Evolutionary conservation across 176 grass and related monocot species (phyloP), one percentile per base, ranked within the genome.

Genomic region (Carex kokanica): DNA sequence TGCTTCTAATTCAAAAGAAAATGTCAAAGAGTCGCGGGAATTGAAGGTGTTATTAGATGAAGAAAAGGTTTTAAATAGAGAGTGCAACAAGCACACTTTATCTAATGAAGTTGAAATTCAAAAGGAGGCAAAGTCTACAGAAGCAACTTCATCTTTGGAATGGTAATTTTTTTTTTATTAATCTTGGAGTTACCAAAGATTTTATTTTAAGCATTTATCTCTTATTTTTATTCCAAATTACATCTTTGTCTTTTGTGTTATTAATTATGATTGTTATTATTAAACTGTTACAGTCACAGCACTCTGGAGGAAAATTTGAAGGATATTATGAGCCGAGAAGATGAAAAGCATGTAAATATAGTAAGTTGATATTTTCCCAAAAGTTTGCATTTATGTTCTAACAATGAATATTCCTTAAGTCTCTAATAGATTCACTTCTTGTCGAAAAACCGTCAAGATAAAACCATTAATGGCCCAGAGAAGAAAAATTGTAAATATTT

Each of bases 281-380:
- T 61, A 5, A 75, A 75, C 20, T 9, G 18, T 78, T 52, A 64
- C 75, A 59, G 83, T 81, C 79, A 85, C 80, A 80, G 1, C 68
- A 23, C 80, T 83, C 36, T 38, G 38, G 82, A 89, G 54, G 83
- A 86, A 83, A 85, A 67, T 59, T 36, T 75, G 45, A 91, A 90
- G 81, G 72, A 23, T 88, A 78, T 60, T 51, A 4, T 74, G 32
- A 53, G 68, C 21, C 85, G 69, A 71, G 84, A 91, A 81, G 93
- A 78, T 55, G 73, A 89, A 8, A 84, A 91, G 63, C 88, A 95
- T 84, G 20, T 78, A n/a, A 47, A 57, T 20, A 86, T 86, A 60
- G 96, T 98, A 90, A 87, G 84, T 87, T 91, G 25, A 20, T 12
- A 55, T 80, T 29, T 74, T 36, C n/a, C 65, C 24, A 31, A 1